Base-by-base conservation (phyloP, 1,139 yeast genomes). In the Kodamaea sp. region DNA sequence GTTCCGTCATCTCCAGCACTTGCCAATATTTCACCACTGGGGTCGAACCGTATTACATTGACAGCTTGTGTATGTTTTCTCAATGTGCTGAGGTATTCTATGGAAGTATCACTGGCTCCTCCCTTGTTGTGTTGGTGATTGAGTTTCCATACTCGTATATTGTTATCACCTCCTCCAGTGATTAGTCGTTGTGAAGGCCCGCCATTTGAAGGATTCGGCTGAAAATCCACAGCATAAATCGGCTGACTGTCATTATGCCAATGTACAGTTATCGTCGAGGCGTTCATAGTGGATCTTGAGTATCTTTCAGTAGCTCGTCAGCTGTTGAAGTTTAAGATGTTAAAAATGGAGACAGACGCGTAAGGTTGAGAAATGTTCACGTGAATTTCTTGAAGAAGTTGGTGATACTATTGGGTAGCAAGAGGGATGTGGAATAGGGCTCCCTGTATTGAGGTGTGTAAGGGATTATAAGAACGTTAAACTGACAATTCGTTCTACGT, bases 1-100 rank as follows among this genome's bases (percentile, higher is more conserved):
- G 83, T 78, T 1, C 98, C 98, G 55, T 92, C 98, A 53, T 92
- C 99, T 2, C 97, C 95, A 0, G 96, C 97, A 0, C 94, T 76
- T 0, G 97, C 98, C 24, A 92, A 63, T 8, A 74, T 46, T 24
- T 73, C 70, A 0, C 94, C 94, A 3, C 57, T 61, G 1, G 83
- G 80, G 52, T 81, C 80, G 55, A 89, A 92, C 34, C 96, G 68
- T 5, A 88, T 96, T 22, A 79, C 89, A 56, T 92, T 92, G 13
- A 92, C 97, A 0, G 98, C 96, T 57, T 89, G 96, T 2, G 94
- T 85, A 55, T 94, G 98, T 48, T 89, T 89, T 4, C 81, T 61
- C 31, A 94, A 68, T 0, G 97, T 87, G 14, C 94, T 76, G 22
- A 89, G 64, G 63, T 78, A 86, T 36, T 80, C 81, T 18, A 83